Percentiles rank a stretch among this genome's conserved stretches.
Evolutionary conservation across 495 filamentous ascomycete species (phyloP).

Genomic region (Aspergillus funiculosus): DNA sequence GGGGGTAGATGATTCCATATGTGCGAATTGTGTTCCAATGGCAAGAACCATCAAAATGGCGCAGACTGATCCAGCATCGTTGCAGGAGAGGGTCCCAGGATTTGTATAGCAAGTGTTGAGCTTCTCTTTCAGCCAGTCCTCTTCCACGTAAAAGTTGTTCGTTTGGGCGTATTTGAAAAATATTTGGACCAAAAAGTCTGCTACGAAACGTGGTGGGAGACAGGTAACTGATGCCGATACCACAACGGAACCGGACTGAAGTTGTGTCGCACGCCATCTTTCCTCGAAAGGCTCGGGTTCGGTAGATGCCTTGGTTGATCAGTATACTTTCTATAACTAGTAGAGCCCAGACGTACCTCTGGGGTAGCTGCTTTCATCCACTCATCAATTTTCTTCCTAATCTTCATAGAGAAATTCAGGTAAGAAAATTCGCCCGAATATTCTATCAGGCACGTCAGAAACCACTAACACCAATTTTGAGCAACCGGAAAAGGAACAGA

Average conservation of each 20-base stretch:
- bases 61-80: conserved; percentile 43
- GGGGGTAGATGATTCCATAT: conserved; percentile 44
- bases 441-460: conserved; percentile 27
- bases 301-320: conserved; percentile 29
- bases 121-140: conserved; percentile 44
- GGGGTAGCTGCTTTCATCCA: conserved; percentile 43
- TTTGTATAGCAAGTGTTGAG: conserved; percentile 42
- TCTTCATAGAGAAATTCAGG: conserved; percentile 47
- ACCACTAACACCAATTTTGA: not conserved
- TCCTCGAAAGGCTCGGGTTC: conserved; percentile 44
- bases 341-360: conserved; percentile 28
- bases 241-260: conserved; percentile 40
- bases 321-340: conserved; percentile 3
- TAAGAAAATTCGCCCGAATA: conserved; percentile 51
- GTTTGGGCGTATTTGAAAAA: conserved; percentile 52
- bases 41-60: conserved; percentile 48
- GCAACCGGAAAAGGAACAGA: not conserved
- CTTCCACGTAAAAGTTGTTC: conserved; percentile 48
- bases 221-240: conserved; percentile 39
- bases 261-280: conserved; percentile 44
- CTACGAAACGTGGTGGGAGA: conserved; percentile 47
- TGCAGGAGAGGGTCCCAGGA: conserved; percentile 36
- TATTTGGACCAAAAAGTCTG: conserved; percentile 46
- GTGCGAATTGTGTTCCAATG: conserved; percentile 50
- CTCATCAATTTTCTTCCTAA: conserved; percentile 44